Evolutionary conservation across 352 stramenopile species (phyloP).

Genomic region (Peronosclerospora sorghi): DNA sequence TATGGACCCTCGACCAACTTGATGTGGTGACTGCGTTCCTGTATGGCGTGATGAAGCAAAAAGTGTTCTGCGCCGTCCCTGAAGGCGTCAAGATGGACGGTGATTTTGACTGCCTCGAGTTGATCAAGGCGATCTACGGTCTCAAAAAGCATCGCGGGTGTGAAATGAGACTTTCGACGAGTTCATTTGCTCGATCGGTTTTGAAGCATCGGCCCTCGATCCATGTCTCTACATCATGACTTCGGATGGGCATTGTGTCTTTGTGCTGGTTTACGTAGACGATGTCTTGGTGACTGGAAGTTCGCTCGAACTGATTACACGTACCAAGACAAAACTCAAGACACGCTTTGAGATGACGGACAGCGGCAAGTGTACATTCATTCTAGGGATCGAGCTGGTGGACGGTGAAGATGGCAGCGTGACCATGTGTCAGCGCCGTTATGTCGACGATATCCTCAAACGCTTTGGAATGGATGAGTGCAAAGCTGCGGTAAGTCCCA

Average conservation of each 20-base stretch:
- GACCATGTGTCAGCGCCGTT: constrained; percentile 4
- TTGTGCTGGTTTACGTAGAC: constrained; percentile 9
- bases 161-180: constrained; percentile 5
- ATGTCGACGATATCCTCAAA: constrained; percentile 13
- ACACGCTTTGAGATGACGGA: not conserved
- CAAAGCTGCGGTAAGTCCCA: constrained; percentile 3
- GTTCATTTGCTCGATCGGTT: not conserved
- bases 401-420: constrained; percentile 7
- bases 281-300: constrained; percentile 8
- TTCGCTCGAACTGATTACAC: constrained; percentile 1
- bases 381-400: not conserved
- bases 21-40: constrained; percentile 2
- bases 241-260: constrained; percentile 1
- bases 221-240: constrained; percentile 9
- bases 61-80: not conserved
- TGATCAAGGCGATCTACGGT: constrained; percentile 2
- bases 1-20: constrained; percentile 1
- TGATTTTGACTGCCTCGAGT: not conserved
- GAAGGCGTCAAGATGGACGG: no score
- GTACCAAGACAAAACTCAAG: constrained; percentile 9
- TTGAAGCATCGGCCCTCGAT: not conserved
- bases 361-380: no score
- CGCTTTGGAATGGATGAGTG: constrained; percentile 14
- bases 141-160: constrained; percentile 2
- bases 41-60: constrained; percentile 2